Percentiles rank a stretch among this genome's conserved stretches.
phyloP scores from a whole-genome alignment of 768 basidiomycete genomes.

The Rhodosporidiobolus odoratus region DNA sequence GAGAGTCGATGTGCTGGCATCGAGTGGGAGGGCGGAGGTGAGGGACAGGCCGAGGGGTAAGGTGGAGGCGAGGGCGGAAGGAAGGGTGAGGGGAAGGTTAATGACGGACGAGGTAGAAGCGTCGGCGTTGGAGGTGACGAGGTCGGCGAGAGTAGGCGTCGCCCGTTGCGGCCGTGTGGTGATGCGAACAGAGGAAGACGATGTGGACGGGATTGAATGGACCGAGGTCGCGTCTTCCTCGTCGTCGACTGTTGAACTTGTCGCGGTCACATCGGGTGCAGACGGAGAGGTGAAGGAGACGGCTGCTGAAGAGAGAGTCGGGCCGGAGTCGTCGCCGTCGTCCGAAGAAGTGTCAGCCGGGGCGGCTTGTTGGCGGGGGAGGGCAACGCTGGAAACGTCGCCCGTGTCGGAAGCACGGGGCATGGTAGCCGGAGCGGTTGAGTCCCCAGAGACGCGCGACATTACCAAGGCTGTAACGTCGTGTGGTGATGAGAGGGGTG shows the following conservation, averaged over 20 bases:
- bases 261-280: too few species aligned
- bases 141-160: background rate
- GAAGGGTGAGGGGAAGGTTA: background rate
- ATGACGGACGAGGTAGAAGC: background rate
- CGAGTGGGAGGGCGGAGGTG: background rate
- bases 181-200: background rate
- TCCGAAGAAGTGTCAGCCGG: background rate
- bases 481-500: too few species aligned
- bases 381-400: background rate
- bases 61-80: background rate
- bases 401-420: background rate
- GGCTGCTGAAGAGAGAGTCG: too few species aligned
- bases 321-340: too few species aligned
- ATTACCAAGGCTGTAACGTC: background rate
- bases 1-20: background rate
- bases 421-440: background rate
- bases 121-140: background rate
- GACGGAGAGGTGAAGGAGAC: too few species aligned
- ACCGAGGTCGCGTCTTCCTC: background rate
- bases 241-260: too few species aligned
- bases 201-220: too few species aligned
- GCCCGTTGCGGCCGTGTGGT: background rate
- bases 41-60: background rate
- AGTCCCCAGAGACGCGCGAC: background rate
- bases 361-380: background rate